These are phyloP conservation scores for Rhipidocladum racemiflorum DNA, from an alignment of 176 grass and related monocot genomes.

Conservation along the genomic window DNA sequence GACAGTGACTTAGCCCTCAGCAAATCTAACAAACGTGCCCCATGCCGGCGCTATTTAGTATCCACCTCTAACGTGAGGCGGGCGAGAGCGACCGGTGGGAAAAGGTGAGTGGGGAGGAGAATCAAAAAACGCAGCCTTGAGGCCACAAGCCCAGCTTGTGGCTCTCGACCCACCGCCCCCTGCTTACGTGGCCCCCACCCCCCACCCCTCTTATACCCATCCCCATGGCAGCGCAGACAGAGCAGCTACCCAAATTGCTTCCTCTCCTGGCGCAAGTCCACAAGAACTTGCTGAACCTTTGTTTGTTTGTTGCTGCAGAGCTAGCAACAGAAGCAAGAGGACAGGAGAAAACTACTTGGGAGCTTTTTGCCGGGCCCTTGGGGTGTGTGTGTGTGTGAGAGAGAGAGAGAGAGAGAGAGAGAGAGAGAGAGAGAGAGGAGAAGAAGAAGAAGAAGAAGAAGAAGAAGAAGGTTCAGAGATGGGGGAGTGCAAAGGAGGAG, in stretches of 20 bases:
- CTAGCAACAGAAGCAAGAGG: background rate
- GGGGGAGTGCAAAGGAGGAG: conserved; percentile 32
- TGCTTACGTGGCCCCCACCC: conserved; percentile 35
- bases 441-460: too few relatives aligned
- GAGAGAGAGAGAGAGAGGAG: background rate
- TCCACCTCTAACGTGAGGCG: too few relatives aligned
- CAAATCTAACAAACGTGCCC: too few relatives aligned
- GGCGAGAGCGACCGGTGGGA: background rate
- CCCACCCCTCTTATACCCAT: conserved; percentile 15
- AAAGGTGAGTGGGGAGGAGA: conserved; percentile 25
- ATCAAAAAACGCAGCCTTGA: conserved; percentile 58
- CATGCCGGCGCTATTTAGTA: too few relatives aligned
- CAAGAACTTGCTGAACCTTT: too few relatives aligned
- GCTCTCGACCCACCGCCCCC: conserved; percentile 32
- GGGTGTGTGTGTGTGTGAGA: background rate
- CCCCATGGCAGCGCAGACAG: background rate
- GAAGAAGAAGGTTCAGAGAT: background rate
- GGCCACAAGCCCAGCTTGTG: conserved; percentile 62
- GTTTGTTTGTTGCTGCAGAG: background rate
- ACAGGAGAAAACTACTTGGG: background rate
- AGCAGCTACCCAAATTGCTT: background rate
- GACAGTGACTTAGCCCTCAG: too few relatives aligned
- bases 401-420: background rate
- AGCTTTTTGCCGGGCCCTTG: background rate
- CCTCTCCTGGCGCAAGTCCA: background rate